These are phyloP conservation scores for Lanmaoa pseudosensibilis DNA, from an alignment of 768 basidiomycete genomes.

Conservation along the genomic window DNA sequence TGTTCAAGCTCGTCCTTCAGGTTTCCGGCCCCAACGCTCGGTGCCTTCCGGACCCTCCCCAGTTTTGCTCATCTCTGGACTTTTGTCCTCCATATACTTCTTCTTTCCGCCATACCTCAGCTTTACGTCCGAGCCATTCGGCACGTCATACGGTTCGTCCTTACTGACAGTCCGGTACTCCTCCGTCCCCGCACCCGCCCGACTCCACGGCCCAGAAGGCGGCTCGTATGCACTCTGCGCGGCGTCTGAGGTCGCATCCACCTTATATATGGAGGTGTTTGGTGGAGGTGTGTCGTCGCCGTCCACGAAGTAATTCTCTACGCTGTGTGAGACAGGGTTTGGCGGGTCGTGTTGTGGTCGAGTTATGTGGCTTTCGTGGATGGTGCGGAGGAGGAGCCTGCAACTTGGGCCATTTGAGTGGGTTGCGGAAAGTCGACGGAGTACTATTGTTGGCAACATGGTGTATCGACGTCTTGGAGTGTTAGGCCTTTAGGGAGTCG, in stretches of 20 bases:
- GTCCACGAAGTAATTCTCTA: constrained; percentile 50
- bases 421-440: constrained; percentile 3
- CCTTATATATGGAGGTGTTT: constrained; percentile 43
- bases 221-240: constrained; percentile 51
- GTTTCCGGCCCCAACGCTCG: constrained; percentile 38
- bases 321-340: constrained; percentile 29
- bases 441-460: constrained; percentile 2
- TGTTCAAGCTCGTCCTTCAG: constrained; percentile 22
- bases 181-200: constrained; percentile 37
- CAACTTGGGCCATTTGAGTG: neutral
- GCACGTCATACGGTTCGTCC: constrained; percentile 27
- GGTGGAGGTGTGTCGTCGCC: constrained; percentile 44
- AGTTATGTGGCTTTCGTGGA: neutral
- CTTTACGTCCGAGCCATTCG: constrained; percentile 2
- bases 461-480: neutral
- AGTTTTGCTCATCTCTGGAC: constrained; percentile 33
- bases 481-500: neutral
- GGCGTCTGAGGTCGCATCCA: constrained; percentile 44
- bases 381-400: neutral
- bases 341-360: neutral
- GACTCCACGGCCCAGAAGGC: constrained; percentile 47
- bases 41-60: constrained; percentile 41
- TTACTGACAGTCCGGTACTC: constrained; percentile 29
- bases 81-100: constrained; percentile 23
- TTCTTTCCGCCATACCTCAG: constrained; percentile 26